phyloP scores from a whole-genome alignment of 257 asterid species.

The Solanum chiquidenum region DNA sequence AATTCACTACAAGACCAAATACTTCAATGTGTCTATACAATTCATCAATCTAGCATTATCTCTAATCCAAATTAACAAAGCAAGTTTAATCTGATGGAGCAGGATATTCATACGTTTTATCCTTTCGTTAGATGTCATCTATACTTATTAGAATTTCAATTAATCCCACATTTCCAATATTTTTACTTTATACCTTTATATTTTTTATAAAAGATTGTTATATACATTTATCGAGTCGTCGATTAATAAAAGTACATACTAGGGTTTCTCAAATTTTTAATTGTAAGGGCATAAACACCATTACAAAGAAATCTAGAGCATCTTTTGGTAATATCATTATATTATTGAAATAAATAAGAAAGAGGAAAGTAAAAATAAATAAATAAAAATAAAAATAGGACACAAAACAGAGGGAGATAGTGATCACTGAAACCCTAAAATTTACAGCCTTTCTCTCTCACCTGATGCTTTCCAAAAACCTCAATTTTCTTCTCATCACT shows the following conservation, averaged over 20 bases:
- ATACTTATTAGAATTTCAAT: background rate
- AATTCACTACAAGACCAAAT: background rate
- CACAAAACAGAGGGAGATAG: background rate
- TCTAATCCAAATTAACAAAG: background rate
- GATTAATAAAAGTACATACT: background rate
- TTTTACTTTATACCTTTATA: background rate
- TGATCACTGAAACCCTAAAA: constrained; percentile 6
- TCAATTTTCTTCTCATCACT: background rate
- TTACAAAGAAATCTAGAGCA: background rate
- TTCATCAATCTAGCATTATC: background rate
- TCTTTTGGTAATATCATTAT: background rate
- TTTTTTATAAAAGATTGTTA: background rate
- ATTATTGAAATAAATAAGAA: background rate
- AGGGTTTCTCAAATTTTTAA: background rate
- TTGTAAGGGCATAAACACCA: background rate
- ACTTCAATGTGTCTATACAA: background rate
- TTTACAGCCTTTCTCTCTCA: constrained; percentile 1
- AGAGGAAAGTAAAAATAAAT: background rate
- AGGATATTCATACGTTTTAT: background rate
- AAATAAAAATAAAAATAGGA: background rate
- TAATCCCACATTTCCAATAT: background rate
- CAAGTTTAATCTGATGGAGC: background rate
- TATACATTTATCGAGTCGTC: background rate
- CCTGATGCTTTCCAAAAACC: background rate
- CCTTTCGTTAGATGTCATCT: background rate